Base-by-base conservation (phyloP, 768 basidiomycete genomes). In the Lactifluus pinguis region DNA sequence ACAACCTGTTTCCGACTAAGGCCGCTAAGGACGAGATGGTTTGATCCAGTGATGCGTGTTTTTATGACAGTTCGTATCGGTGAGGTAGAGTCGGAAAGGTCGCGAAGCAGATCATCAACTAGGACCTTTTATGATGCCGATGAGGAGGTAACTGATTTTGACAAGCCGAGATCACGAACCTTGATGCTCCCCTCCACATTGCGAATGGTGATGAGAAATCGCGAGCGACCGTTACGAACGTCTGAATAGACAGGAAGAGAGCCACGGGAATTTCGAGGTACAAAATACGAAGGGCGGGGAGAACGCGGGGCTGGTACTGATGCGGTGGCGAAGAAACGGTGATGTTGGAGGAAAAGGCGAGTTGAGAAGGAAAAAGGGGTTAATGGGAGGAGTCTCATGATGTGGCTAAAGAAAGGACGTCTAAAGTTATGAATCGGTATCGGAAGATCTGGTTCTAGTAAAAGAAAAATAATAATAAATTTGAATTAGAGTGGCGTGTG, bases 241-340 rank as follows among this genome's bases (percentile, higher is more conserved):
- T 90, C 86, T 32, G 85, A 80, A 71, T 89, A 89, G 29, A 92
- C 86, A 48, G 89, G 88, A 34, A 91, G 77, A 51, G 80, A 79
- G 36, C 86, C 85, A 53, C 77, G 77, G 50, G 80, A 71, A 71
- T 87, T 90, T 62, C 89, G 81, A 21, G 81, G 79, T 49, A 92
- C 76, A 62, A 79, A 80, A 73, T 89, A 92, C 17, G 72, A 67
- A 32, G 57, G 68, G 55, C 19, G 61, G 19, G 57, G 55, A 41
- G 55, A 38, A 45, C 49, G 44, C 38, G 61, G n/a, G 55, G 55
- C 21, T 2, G 51, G 49, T 6, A 34, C 39, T 25, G 60, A 52
- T 52, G 32, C 15, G 60, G 61, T 30, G 29, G 60, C 38, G 30
- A 61, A 47, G 61, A 53, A 36, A 62, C 55, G 61, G 51, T 9